These are phyloP conservation scores for Hondaea fermentalgiana DNA, from an alignment of 108 stramenopile genomes.

Conservation along the genomic window DNA sequence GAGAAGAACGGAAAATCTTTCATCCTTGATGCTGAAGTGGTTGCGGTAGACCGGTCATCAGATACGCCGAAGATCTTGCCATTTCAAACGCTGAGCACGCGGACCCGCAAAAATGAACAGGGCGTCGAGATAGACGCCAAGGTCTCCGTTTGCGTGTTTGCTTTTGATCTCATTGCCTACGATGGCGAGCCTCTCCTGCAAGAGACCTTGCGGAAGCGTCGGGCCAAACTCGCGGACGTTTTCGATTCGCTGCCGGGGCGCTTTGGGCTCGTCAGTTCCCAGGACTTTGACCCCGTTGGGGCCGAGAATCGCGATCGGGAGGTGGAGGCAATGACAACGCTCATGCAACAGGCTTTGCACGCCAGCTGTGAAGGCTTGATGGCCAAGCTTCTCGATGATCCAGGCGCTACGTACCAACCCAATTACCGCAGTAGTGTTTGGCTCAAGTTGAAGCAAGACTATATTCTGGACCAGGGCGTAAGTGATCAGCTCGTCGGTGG, in stretches of 20 bases:
- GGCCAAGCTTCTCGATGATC: constrained; percentile 88
- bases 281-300: constrained; percentile 49
- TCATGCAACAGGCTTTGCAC: constrained; percentile 66
- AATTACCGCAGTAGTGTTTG: constrained; percentile 90
- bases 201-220: constrained; percentile 64
- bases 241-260: constrained; percentile 71
- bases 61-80: constrained; percentile 57
- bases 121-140: not conserved
- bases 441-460: constrained; percentile 99
- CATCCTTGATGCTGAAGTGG: constrained; percentile 95
- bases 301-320: constrained; percentile 63
- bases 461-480: constrained; percentile 57
- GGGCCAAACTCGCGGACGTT: constrained; percentile 62
- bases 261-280: constrained; percentile 48
- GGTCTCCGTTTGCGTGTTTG: not conserved
- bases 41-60: constrained; percentile 67
- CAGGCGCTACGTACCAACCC: constrained; percentile 84
- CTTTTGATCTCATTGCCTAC: constrained; percentile 61
- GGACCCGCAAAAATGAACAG: constrained; percentile 38
- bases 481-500: not conserved
- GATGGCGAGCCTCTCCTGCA: constrained; percentile 81
- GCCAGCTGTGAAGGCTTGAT: constrained; percentile 98
- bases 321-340: constrained; percentile 74
- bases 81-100: constrained; percentile 63
- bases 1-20: constrained; percentile 27